phyloP scores from a whole-genome alignment of 306 rosid species.

The Vicia faba region DNA sequence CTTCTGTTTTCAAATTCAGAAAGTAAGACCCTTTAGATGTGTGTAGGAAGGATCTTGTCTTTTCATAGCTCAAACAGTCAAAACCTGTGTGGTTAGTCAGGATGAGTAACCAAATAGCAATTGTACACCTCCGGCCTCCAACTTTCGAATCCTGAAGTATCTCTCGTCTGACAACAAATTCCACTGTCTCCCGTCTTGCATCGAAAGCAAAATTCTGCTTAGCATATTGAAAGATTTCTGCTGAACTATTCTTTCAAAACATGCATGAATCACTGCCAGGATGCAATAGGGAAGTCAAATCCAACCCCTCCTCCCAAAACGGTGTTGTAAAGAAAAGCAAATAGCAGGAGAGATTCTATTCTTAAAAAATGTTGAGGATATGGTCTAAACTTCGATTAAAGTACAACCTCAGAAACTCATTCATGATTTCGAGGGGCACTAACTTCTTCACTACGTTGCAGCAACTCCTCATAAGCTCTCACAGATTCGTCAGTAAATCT shows the following conservation, averaged over 20 bases:
- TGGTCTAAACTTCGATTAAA: conserved; percentile 9
- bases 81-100: background rate
- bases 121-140: conserved; percentile 6
- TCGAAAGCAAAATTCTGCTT: conserved; percentile 29
- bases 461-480: conserved; percentile 79
- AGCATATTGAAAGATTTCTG: background rate
- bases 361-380: background rate
- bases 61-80: conserved; percentile 25
- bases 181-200: conserved; percentile 27
- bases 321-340: conserved; percentile 16
- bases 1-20: conserved; percentile 29
- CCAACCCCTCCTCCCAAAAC: conserved; percentile 33
- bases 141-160: background rate
- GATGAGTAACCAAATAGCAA: conserved; percentile 19
- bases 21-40: background rate
- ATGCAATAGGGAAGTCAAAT: background rate
- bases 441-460: conserved; percentile 75
- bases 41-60: conserved; percentile 14
- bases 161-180: conserved; percentile 9
- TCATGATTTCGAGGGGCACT: conserved; percentile 45
- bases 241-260: background rate
- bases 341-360: conserved; percentile 31
- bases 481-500: conserved; percentile 70
- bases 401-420: conserved; percentile 42
- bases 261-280: conserved; percentile 7